Base-by-base conservation (phyloP, 1,139 yeast species). In the Lodderomyces pseudojiufengensis region DNA sequence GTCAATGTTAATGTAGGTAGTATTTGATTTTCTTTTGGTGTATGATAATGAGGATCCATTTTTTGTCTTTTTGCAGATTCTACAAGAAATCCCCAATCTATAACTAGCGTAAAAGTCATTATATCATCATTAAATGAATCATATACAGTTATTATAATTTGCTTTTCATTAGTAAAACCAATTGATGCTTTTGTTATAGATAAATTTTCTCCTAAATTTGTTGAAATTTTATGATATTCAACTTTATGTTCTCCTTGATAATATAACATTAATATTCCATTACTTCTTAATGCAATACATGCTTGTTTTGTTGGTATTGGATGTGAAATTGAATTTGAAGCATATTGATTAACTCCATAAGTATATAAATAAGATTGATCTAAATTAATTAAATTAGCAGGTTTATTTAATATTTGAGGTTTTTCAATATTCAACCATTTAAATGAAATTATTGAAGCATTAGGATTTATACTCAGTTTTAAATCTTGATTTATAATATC, bases 351-450 rank as follows among this genome's bases (percentile, higher is more conserved):
- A 2, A 80, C 80, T 2, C 75, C 73, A 50, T 81, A 83, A 5
- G 61, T 55, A 50, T 74, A 79, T 6, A 55, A 44, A 31, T 55
- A 44, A 12, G 56, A 48, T 20, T 36, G 16, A 51, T 56, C 36
- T 3, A 47, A 47, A 33, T 55, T 55, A 1, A 59, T 54, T 31
- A 59, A 40, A 2, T 49, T 46, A 0, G 85, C 83, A 1, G 83
- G 80, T 14, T 72, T 64, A 46, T 69, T 75, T 14, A 71, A 62
- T 31, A 78, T 63, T 40, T 76, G 75, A 0, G 82, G 73, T 47
- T 84, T 84, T 35, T 82, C 86, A 10, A 77, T 64, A 34, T 78
- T 78, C 29, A 84, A 62, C 95, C 95, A 84, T 45, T 76, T 74
- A 54, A 80, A 73, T 0, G 80, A 75, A 9, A 77, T 63, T 4